phyloP scores from a whole-genome alignment of 2,329 filamentous ascomycete genomes.

The Acephala macrosclerotiorum region DNA sequence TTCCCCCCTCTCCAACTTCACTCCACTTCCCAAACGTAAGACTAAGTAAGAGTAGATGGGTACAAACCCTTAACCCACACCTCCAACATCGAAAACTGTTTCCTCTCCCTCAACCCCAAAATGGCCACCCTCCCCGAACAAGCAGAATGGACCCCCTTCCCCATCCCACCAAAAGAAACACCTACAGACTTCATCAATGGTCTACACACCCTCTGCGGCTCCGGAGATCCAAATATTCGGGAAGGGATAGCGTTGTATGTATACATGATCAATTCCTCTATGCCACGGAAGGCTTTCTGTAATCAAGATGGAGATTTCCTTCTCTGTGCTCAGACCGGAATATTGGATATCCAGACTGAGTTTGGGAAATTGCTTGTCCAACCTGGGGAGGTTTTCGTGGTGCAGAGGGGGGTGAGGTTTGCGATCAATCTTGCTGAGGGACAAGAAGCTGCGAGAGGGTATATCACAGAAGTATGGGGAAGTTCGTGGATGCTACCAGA shows the following conservation, averaged over 20 bases:
- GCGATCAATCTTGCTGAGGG: conserved; percentile 63
- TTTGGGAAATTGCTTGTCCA: conserved; percentile 54
- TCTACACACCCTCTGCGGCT: conserved; percentile 55
- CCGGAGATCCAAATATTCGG: conserved; percentile 56
- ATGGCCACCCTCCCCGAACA: conserved; percentile 55
- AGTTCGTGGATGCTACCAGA: conserved; percentile 69
- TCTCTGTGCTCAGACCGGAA: conserved; percentile 66
- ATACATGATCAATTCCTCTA: conserved; percentile 55
- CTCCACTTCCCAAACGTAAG: neutral
- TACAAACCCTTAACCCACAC: conserved; percentile 48
- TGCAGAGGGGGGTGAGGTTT: conserved; percentile 69
- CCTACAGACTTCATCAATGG: conserved; percentile 53
- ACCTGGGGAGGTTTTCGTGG: conserved; percentile 69
- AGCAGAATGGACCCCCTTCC: conserved; percentile 57
- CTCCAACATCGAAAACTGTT: conserved; percentile 79
- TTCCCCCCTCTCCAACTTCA: conserved; percentile 39
- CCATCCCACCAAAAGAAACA: conserved; percentile 55
- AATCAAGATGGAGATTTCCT: conserved; percentile 70
- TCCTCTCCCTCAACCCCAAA: conserved; percentile 53
- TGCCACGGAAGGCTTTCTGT: conserved; percentile 53
- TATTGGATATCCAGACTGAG: conserved; percentile 67
- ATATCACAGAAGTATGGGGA: conserved; percentile 71
- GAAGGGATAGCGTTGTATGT: conserved; percentile 58
- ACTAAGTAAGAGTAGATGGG: conserved; percentile 66
- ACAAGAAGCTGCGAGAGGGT: conserved; percentile 59